Evolutionary conservation across 2,329 filamentous ascomycete genomes (phyloP), one percentile per base, ranked within the genome.

Genomic region (Aspergillus uvarum): DNA sequence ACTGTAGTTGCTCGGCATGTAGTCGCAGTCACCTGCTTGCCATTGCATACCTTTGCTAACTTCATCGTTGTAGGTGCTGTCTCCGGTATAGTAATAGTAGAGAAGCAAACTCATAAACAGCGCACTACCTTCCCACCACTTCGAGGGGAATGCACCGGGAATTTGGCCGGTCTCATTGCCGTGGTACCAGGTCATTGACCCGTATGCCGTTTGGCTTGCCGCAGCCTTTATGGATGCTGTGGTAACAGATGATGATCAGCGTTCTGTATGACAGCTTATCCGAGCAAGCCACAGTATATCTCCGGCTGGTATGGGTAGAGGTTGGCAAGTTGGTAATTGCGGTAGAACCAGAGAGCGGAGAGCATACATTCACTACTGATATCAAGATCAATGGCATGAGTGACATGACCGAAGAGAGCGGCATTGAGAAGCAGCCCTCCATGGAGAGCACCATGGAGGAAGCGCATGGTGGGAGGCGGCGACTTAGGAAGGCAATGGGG

Each of bases 101-200:
- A 90, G 87, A 48, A 91, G 80, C 66, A 89, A 77, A 1, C 86
- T 84, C 63, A 87, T 85, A 81, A 89, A 89, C 76, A 91, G 80
- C 14, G 86, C 85, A 59, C 86, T 85, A 8, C 85, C 86, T 71
- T 91, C 86, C 88, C 88, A 91, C 88, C 88, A 91, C 79, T 90
- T 90, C 73, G 88, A 89, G 4, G 87, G 85, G 42, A 92, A 77
- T 53, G 83, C 75, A 54, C 83, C 83, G 10, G 82, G 82, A 32
- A 79, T 80, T 10, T 77, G 75, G 31, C 80, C 81, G 1, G 81
- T 79, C 50, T 77, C 66, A 61, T 85, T 82, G 19, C 83, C 83
- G 51, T 73, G 76, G 68, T 85, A 85, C 66, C 80, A 82, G 29
- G 70, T 70, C 75, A 85, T 79, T 74, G 84, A 79, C 55, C 80